Percentiles rank a stretch among this genome's conserved stretches.
Conservation (phyloP, 495 filamentous ascomycete species). For the Schizothecium vesticola region DNA sequence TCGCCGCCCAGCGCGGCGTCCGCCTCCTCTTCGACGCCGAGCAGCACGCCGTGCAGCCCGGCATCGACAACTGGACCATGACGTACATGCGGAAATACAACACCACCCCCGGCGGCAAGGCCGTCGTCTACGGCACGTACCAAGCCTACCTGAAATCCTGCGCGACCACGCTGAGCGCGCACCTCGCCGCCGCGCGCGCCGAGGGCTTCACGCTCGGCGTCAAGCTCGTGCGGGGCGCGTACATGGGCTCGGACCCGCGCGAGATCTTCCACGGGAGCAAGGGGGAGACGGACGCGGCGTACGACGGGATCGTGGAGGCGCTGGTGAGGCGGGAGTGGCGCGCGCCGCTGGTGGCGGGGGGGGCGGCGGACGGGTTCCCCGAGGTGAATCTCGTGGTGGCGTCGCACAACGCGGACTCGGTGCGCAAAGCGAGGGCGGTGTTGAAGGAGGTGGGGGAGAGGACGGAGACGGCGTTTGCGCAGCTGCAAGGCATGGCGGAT, state of each 20-base stretch:
- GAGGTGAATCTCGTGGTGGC: constrained; percentile 70
- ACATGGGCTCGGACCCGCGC: constrained; percentile 73
- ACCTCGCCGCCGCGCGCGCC: constrained; percentile 58
- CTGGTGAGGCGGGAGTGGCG: constrained; percentile 41
- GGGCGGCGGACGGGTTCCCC: constrained; percentile 47
- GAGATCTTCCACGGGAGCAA: constrained; percentile 75
- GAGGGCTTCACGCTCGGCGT: constrained; percentile 77
- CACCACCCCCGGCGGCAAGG: constrained; percentile 43
- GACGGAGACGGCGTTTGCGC: constrained; percentile 71
- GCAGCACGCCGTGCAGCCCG: constrained; percentile 71
- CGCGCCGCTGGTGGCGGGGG: constrained; percentile 39
- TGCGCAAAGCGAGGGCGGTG: constrained; percentile 58
- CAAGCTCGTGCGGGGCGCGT: constrained; percentile 90
- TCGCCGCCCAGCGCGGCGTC: constrained; percentile 65
- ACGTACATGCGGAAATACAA: constrained; percentile 75
- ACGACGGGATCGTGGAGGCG: constrained; percentile 35
- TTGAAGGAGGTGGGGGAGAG: constrained; percentile 32
- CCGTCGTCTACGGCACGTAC: constrained; percentile 61
- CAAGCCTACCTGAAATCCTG: constrained; percentile 80
- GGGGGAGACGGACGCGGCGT: constrained; percentile 60
- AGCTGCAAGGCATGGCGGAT: constrained; percentile 96
- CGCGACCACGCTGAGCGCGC: constrained; percentile 56
- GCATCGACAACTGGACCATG: constrained; percentile 82
- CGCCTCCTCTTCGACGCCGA: constrained; percentile 86
- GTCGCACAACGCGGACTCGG: constrained; percentile 85